phyloP scores from a whole-genome alignment of 2,329 filamentous ascomycete species.

The Aspergillus sp. region DNA sequence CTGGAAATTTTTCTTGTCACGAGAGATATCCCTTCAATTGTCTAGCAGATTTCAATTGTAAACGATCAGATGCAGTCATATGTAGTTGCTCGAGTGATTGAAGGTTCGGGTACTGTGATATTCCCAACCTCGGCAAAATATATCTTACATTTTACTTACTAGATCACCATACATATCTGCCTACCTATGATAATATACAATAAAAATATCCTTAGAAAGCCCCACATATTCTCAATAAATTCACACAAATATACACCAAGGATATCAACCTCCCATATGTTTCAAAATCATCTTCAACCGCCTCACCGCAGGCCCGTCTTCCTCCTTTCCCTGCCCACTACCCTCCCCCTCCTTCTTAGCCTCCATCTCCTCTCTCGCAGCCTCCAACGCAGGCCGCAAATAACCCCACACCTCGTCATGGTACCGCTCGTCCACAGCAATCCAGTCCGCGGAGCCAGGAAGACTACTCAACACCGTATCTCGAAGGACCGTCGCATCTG shows the following conservation, averaged over 20 bases:
- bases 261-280: conserved; percentile 27
- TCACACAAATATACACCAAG: background rate
- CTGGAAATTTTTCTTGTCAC: background rate
- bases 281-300: conserved; percentile 41
- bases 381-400: conserved; percentile 55
- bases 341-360: conserved; percentile 22
- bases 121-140: conserved; percentile 10
- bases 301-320: conserved; percentile 37
- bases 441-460: conserved; percentile 34
- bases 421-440: conserved; percentile 37
- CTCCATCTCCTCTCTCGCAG: conserved; percentile 58
- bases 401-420: conserved; percentile 69
- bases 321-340: conserved; percentile 3
- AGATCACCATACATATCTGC: background rate
- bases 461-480: conserved; percentile 31
- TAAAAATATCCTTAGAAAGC: no score
- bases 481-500: conserved; percentile 21
- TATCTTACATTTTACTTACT: conserved; percentile 1
- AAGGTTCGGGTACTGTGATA: no score
- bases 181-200: background rate
- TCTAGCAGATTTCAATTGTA: background rate
- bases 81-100: no score
- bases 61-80: background rate
- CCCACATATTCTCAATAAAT: background rate
- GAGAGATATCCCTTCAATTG: background rate